A percentile compares a stretch with the other conserved stretches of the same genome.
Conservation (phyloP, 345 rosid species). For the Syzygium oleosum region DNA sequence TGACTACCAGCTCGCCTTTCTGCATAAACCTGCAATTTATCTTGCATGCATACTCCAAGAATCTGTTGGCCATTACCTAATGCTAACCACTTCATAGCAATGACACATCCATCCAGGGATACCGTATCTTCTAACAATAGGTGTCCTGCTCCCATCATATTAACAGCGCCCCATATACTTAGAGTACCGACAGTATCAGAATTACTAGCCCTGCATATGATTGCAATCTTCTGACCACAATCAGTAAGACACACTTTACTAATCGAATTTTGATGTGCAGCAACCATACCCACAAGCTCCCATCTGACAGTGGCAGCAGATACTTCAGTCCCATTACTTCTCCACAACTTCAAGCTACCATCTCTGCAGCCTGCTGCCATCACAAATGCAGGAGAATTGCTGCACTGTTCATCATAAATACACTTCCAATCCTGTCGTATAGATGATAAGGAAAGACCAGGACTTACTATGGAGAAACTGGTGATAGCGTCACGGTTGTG, state of each 20-base stretch:
- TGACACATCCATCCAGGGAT: constrained; percentile 32
- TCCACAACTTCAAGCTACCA: constrained; percentile 85
- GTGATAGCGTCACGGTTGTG: constrained; percentile 39
- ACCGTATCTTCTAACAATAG: constrained; percentile 59
- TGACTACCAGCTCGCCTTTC: constrained; percentile 39
- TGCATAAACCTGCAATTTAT: constrained; percentile 61
- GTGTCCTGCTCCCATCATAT: constrained; percentile 46
- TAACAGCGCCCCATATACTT: constrained; percentile 54
- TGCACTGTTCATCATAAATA: constrained; percentile 10
- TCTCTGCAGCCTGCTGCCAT: constrained; percentile 79
- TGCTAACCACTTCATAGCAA: constrained; percentile 63
- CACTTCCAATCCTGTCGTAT: constrained; percentile 14
- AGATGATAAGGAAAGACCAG: constrained; percentile 25
- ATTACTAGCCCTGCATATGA: constrained; percentile 27
- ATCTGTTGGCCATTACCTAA: constrained; percentile 55
- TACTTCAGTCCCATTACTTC: constrained; percentile 29
- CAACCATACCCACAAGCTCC: constrained; percentile 75
- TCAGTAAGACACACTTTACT: constrained; percentile 43
- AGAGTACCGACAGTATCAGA: constrained; percentile 21
- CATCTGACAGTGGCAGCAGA: constrained; percentile 28
- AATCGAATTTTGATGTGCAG: constrained; percentile 48
- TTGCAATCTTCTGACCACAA: constrained; percentile 70
- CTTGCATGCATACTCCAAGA: constrained; percentile 66
- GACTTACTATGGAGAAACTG: constrained; percentile 57
- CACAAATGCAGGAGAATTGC: constrained; percentile 42